These are phyloP conservation scores for Paxillus involutus DNA, from an alignment of 768 basidiomycete species.

Conservation along the genomic window DNA sequence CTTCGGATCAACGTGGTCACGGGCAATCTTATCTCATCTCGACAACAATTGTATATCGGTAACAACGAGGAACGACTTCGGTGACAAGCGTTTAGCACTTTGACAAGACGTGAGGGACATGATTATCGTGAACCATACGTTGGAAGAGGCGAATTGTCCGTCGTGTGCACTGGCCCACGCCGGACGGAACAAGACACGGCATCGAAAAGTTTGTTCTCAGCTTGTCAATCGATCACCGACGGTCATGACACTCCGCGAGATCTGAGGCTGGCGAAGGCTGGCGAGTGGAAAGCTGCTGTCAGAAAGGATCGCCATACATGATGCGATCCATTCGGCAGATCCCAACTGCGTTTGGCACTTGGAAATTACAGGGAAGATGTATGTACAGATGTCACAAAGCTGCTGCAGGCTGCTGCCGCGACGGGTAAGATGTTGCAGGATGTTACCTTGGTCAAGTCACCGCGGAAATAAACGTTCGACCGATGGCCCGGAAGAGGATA, in stretches of 20 bases:
- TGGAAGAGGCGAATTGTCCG: background rate
- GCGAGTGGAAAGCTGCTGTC: background rate
- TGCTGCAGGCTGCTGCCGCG: background rate
- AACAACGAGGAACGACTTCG: background rate
- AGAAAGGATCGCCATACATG: background rate
- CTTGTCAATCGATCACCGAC: background rate
- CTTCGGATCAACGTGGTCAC: conserved; percentile 25
- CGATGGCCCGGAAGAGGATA: background rate
- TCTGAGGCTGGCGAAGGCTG: background rate
- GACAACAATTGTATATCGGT: conserved; percentile 2
- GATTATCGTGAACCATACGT: background rate
- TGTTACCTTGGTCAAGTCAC: background rate
- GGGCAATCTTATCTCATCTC: conserved; percentile 25
- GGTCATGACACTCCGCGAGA: background rate
- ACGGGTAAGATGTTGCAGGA: background rate
- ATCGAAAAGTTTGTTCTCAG: background rate
- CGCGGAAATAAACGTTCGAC: conserved; percentile 7
- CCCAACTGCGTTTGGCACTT: background rate
- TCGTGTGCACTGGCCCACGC: background rate
- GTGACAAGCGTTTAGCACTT: background rate
- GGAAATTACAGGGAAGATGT: background rate
- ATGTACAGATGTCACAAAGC: background rate
- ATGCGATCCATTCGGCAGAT: background rate
- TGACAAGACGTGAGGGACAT: background rate
- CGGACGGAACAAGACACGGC: background rate